Conservation (phyloP, 441 rosid species). For the Omphalea diandra region DNA sequence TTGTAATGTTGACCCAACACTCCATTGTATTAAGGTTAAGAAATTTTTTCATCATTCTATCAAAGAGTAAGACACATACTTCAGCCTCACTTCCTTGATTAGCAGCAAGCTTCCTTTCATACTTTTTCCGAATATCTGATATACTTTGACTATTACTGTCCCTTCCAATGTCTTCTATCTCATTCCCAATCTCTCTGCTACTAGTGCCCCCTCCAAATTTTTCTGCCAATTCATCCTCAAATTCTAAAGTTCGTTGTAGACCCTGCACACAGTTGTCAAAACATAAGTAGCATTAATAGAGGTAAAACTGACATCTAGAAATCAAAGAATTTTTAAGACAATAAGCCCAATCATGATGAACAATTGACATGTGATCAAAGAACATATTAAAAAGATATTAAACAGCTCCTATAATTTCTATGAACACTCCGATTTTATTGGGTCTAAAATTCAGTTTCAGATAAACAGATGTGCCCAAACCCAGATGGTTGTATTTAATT, state of each 20-base stretch:
- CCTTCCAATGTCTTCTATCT: slow-evolving; percentile 87
- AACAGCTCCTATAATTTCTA: background rate
- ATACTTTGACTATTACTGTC: slow-evolving; percentile 64
- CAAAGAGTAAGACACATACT: slow-evolving; percentile 41
- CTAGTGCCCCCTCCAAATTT: slow-evolving; percentile 89
- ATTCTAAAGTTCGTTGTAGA: slow-evolving; percentile 91
- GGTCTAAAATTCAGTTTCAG: background rate
- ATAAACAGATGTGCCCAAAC: background rate
- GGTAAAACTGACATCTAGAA: slow-evolving; percentile 19
- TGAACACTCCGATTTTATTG: background rate
- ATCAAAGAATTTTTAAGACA: slow-evolving; percentile 2
- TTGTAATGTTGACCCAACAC: slow-evolving; percentile 18
- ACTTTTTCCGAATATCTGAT: slow-evolving; percentile 93
- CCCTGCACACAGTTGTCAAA: slow-evolving; percentile 54
- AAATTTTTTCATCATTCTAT: background rate
- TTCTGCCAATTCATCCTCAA: slow-evolving; percentile 94
- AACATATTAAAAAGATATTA: background rate
- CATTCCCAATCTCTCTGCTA: slow-evolving; percentile 63
- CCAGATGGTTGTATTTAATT: background rate
- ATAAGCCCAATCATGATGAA: background rate
- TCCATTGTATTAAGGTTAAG: background rate
- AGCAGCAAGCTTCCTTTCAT: slow-evolving; percentile 90
- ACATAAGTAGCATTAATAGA: slow-evolving; percentile 25
- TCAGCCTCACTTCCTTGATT: slow-evolving; percentile 61
- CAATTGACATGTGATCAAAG: background rate